Conservation (phyloP, 345 rosid genomes). For the Eucalyptus pauciflora region DNA sequence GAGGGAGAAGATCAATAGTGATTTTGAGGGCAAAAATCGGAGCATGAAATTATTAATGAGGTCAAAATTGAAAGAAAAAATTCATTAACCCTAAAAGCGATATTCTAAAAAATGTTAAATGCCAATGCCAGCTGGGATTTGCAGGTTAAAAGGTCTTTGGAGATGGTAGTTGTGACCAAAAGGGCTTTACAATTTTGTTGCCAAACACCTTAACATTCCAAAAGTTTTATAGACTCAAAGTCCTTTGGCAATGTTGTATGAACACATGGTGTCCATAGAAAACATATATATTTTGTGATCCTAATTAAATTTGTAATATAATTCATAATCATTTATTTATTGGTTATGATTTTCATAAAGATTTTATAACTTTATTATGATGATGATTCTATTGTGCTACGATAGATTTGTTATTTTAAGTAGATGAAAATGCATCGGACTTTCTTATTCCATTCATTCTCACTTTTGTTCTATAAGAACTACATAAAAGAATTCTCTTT, state of each 20-base stretch:
- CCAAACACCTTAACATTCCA: neutral
- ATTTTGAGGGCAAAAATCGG: neutral
- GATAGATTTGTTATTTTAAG: neutral
- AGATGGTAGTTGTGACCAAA: neutral
- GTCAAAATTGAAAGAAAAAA: neutral
- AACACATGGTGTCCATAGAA: neutral
- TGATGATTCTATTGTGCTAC: neutral
- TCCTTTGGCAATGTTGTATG: neutral
- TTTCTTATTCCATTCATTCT: neutral
- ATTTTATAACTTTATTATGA: neutral
- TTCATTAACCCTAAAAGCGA: neutral
- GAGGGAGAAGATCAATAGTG: neutral
- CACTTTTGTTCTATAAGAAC: neutral
- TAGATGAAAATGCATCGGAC: neutral
- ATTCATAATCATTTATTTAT: neutral
- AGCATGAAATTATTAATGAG: neutral
- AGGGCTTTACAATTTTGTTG: neutral
- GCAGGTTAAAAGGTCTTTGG: neutral
- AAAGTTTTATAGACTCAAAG: neutral
- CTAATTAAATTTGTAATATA: neutral
- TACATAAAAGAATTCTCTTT: neutral
- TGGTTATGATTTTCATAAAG: neutral
- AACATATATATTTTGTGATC: neutral
- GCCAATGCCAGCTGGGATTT: neutral
- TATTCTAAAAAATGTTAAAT: neutral